phyloP scores from a whole-genome alignment of 2,329 filamentous ascomycete genomes.

The Ophiocordyceps camponoti-leonardi region DNA sequence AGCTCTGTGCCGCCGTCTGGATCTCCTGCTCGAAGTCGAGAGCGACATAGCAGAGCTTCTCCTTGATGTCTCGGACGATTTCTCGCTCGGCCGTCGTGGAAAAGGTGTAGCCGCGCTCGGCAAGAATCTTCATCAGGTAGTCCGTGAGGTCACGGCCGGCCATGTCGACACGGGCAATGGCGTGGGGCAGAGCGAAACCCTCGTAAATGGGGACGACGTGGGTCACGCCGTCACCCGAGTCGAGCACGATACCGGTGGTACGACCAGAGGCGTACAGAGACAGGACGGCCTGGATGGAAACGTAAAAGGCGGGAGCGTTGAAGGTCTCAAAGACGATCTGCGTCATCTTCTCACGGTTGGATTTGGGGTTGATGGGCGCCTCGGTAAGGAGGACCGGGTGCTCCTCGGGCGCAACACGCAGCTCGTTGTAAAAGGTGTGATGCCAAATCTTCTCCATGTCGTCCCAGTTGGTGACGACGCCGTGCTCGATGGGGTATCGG shows the following conservation, averaged over 20 bases:
- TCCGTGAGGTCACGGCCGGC: conserved; percentile 99
- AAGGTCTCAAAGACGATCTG: conserved; percentile 99
- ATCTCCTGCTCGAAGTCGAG: conserved; percentile 99
- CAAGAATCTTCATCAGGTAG: conserved; percentile 99
- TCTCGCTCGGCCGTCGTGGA: conserved; percentile 99
- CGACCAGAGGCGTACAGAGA: conserved; percentile 99
- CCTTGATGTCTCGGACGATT: conserved; percentile 99
- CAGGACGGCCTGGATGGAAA: conserved; percentile 98
- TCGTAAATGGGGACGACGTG: conserved; percentile 99
- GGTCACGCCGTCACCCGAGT: conserved; percentile 99
- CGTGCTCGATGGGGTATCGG: conserved; percentile 99
- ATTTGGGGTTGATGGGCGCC: conserved; percentile 99
- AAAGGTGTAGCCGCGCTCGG: conserved; percentile 98
- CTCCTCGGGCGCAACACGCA: conserved; percentile 99
- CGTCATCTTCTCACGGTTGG: conserved; percentile 99
- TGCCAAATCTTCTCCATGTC: conserved; percentile 99
- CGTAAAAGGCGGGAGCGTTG: conserved; percentile 99
- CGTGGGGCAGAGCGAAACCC: conserved; percentile 99
- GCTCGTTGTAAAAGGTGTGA: conserved; percentile 99
- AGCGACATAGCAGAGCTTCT: conserved; percentile 99
- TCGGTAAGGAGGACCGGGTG: conserved; percentile 98
- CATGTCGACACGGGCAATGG: conserved; percentile 99
- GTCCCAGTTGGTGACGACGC: conserved; percentile 99
- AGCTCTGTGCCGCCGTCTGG: conserved; percentile 98
- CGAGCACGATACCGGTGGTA: conserved; percentile 99